Evolutionary conservation across 2,329 filamentous ascomycete species (phyloP), one percentile per base, ranked within the genome.

Genomic region (Stachybotrys echinatus): DNA sequence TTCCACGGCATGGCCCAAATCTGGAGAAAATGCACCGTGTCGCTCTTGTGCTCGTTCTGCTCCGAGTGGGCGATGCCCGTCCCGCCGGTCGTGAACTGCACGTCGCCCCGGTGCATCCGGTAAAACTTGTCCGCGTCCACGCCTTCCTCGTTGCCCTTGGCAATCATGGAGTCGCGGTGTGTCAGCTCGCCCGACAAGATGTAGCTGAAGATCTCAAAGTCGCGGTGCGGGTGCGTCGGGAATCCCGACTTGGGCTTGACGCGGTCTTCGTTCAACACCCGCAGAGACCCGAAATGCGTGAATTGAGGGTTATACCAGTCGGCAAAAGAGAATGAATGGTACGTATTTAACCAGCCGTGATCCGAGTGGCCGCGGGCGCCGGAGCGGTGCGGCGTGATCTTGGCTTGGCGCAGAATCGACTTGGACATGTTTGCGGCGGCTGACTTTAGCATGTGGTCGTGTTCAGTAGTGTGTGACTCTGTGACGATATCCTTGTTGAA

Each of bases 171-270:
- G 70, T 95, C 90, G 45, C 89, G 85, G 73, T 95, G 91, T 45
- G 91, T 92, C 54, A 95, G 80, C 69, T 92, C 88, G 55, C 91
- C 90, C 44, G 76, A 82, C n/a, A 95, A 75, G 61, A 95, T 86
- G 71, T 95, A 94, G 63, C 80, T 85, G 77, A 92, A 95, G 71
- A 95, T 95, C 68, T 95, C 88, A 66, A 90, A 92, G 66, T 95
- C 88, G 55, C 86, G 81, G 68, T 95, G 91, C 22, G 84, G 84
- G 65, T 95, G 91, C 0, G 88, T 91, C 4, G 89, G 89, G 71
- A 95, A 95, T 5, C 90, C 90, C 10, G 79, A 83, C 52, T 82
- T 79, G 23, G 84, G 73, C 60, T 82, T 80, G 31, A 95, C 89
- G 31, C 89, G 85, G 66, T 95, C 90, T 72, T 96, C 90, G 63